Conservation (phyloP, 2,329 filamentous ascomycete species). For the Claviceps sp. region DNA sequence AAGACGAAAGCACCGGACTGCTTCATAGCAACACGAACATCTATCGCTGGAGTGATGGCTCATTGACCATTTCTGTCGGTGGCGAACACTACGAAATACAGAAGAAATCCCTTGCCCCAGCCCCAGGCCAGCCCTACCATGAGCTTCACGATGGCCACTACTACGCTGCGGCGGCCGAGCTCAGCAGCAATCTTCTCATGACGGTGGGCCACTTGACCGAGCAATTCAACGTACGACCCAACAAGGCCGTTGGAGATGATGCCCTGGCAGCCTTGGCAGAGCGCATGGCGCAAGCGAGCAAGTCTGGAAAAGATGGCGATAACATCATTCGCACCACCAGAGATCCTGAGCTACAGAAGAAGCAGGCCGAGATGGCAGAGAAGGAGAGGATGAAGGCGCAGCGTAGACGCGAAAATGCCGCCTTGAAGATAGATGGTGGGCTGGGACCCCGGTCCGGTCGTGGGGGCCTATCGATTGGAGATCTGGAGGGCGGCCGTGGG, state of each 20-base stretch:
- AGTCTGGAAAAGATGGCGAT: slow-evolving; percentile 40
- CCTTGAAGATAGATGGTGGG: slow-evolving; percentile 48
- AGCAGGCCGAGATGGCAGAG: slow-evolving; percentile 59
- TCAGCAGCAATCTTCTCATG: slow-evolving; percentile 53
- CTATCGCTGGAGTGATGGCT: slow-evolving; percentile 69
- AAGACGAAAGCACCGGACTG: slow-evolving; percentile 49
- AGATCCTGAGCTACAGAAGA: slow-evolving; percentile 64
- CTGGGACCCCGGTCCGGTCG: slow-evolving; percentile 31
- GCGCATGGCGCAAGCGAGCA: slow-evolving; percentile 50
- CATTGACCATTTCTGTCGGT: slow-evolving; percentile 60
- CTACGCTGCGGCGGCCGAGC: slow-evolving; percentile 60
- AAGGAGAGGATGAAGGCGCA: slow-evolving; percentile 57
- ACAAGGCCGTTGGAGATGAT: slow-evolving; percentile 54
- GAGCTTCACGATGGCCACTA: slow-evolving; percentile 60
- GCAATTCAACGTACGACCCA: slow-evolving; percentile 54
- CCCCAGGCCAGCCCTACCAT: slow-evolving; percentile 44
- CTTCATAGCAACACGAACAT: slow-evolving; percentile 64
- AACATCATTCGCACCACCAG: slow-evolving; percentile 58
- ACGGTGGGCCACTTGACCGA: slow-evolving; percentile 66
- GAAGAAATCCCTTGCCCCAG: slow-evolving; percentile 55
- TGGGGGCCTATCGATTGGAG: slow-evolving; percentile 51
- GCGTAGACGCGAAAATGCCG: slow-evolving; percentile 53
- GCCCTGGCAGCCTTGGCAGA: slow-evolving; percentile 56
- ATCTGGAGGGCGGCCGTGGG: slow-evolving; percentile 50
- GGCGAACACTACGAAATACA: slow-evolving; percentile 64